phyloP scores from a whole-genome alignment of 192 early-diverging fungal species.

The Haplosporangium gracile region DNA sequence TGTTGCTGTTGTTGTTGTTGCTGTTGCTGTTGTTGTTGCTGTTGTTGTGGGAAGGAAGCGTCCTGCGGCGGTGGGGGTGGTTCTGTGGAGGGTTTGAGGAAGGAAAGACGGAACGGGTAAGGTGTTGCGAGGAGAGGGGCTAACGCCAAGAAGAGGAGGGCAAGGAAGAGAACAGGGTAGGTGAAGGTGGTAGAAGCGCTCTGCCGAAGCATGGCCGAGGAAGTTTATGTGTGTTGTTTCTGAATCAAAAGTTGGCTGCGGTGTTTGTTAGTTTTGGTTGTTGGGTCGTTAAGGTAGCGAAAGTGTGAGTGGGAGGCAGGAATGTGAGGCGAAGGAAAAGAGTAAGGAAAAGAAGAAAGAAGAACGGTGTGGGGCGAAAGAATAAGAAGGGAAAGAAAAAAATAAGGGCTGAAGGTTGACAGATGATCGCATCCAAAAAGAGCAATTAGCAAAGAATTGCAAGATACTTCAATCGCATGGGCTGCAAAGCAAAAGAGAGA shows the following conservation, averaged over 20 bases:
- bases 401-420: background rate
- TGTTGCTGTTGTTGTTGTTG: constrained; percentile 16
- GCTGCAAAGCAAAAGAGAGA: background rate
- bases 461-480: background rate
- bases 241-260: background rate
- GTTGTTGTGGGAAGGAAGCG: background rate
- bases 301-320: background rate
- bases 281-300: background rate
- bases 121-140: background rate
- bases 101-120: constrained; percentile 25
- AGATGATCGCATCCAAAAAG: background rate
- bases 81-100: constrained; percentile 8
- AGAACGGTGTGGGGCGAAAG: background rate
- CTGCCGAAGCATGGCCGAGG: constrained; percentile 36
- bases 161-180: constrained; percentile 4
- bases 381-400: background rate
- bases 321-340: background rate
- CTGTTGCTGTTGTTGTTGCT: background rate
- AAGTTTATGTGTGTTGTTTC: too few relatives aligned
- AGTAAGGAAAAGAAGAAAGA: background rate
- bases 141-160: constrained; percentile 20
- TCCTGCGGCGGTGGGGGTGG: background rate
- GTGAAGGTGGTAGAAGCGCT: constrained; percentile 5
- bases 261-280: background rate
- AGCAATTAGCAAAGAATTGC: background rate